These are phyloP conservation scores for Paecilomyces sp. DNA, from an alignment of 2,329 filamentous ascomycete genomes.

Conservation along the genomic window DNA sequence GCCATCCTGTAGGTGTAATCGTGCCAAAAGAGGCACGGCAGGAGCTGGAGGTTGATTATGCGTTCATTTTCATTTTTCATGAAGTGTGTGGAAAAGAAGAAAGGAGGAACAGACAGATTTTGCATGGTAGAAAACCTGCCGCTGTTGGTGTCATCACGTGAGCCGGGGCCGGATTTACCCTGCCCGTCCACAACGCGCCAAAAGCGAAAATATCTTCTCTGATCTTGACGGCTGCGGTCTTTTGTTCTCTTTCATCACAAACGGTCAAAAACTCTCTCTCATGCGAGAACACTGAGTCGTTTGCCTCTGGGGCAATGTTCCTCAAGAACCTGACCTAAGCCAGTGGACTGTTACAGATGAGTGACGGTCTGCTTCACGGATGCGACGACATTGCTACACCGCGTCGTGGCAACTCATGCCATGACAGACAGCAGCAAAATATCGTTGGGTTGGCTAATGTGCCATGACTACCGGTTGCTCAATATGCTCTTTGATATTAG, in stretches of 20 bases:
- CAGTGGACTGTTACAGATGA: neutral
- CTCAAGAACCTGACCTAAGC: no score
- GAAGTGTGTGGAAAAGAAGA: conserved; percentile 30
- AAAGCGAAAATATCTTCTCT: neutral
- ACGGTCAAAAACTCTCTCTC: neutral
- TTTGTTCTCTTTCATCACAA: neutral
- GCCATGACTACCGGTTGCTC: neutral
- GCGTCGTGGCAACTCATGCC: neutral
- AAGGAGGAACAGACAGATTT: conserved; percentile 7
- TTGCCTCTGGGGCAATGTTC: neutral
- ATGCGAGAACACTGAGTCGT: neutral
- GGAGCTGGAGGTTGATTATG: conserved; percentile 44
- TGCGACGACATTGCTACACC: neutral
- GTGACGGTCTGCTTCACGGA: neutral
- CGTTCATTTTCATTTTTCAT: conserved; percentile 31
- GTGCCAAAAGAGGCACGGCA: conserved; percentile 6
- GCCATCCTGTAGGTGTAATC: conserved; percentile 32
- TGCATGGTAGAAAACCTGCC: neutral
- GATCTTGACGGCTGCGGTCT: neutral
- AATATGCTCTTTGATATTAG: neutral
- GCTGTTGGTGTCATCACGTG: neutral
- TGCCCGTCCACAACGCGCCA: neutral
- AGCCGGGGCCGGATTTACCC: conserved; percentile 1
- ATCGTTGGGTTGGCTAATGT: neutral
- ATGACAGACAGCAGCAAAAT: neutral